These are phyloP conservation scores for Dioszegia aurantiaca DNA, from an alignment of 768 basidiomycete species.

Conservation along the genomic window DNA sequence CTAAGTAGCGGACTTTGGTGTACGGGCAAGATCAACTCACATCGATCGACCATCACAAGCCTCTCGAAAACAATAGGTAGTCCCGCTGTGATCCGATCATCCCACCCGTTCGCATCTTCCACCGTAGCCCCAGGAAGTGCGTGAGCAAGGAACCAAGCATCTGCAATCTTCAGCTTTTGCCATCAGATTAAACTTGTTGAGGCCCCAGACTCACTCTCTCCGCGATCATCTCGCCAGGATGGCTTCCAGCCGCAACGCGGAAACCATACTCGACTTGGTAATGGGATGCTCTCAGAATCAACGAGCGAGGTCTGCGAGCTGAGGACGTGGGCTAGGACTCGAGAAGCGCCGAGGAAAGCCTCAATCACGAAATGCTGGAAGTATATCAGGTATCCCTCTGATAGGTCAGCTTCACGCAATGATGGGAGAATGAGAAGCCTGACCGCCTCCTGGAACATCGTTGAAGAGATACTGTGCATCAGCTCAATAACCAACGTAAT, in stretches of 20 bases:
- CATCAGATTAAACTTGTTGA: background rate
- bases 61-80: conserved; percentile 40
- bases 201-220: conserved; percentile 24
- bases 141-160: conserved; percentile 42
- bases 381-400: conserved; percentile 14
- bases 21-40: conserved; percentile 26
- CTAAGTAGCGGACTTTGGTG: background rate
- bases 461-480: conserved; percentile 39
- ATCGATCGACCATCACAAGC: conserved; percentile 48
- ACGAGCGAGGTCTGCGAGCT: background rate
- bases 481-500: background rate
- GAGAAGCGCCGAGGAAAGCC: conserved; percentile 37
- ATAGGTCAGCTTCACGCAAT: too few species aligned
- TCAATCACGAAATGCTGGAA: conserved; percentile 38
- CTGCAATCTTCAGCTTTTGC: conserved; percentile 17
- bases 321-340: conserved; percentile 22
- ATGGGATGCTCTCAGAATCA: background rate
- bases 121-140: conserved; percentile 36
- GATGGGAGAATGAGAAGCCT: too few species aligned
- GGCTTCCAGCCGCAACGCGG: conserved; percentile 31
- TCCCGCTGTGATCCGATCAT: conserved; percentile 29
- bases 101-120: conserved; percentile 42
- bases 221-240: conserved; percentile 30
- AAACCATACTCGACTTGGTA: conserved; percentile 37
- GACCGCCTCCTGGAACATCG: conserved; percentile 31